These are phyloP conservation scores for Dactylorhiza incarnata DNA, from an alignment of 106 monocot genomes.

Conservation along the genomic window DNA sequence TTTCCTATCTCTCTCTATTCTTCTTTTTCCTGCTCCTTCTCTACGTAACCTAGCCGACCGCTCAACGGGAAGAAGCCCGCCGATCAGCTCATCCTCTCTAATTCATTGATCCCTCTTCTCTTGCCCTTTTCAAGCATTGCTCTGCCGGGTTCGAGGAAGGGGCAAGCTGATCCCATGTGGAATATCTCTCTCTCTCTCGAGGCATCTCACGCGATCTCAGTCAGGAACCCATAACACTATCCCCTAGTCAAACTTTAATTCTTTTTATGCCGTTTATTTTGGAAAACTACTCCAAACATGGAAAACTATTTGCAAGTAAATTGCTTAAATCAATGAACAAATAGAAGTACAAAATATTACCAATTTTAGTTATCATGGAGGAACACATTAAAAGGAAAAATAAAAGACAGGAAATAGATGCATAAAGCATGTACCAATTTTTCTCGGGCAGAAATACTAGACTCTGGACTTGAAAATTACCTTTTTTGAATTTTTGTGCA, in stretches of 20 bases:
- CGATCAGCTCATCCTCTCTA: too few relatives aligned
- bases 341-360: neutral
- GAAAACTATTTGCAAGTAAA: neutral
- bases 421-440: neutral
- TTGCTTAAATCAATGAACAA: neutral
- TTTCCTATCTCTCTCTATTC: too few relatives aligned
- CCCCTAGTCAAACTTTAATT: neutral
- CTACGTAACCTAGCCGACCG: too few relatives aligned
- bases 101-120: too few relatives aligned
- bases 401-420: neutral
- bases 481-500: conserved; percentile 2
- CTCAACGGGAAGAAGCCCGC: too few relatives aligned
- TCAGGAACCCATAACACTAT: too few relatives aligned
- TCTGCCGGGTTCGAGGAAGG: too few relatives aligned
- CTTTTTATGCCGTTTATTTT: neutral
- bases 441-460: neutral
- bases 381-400: neutral
- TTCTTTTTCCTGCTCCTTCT: too few relatives aligned
- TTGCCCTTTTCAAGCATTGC: too few relatives aligned
- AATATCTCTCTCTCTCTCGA: too few relatives aligned
- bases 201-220: too few relatives aligned
- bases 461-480: neutral
- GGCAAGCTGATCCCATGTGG: too few relatives aligned
- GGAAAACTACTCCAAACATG: neutral
- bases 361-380: neutral